Percentiles rank a stretch among this genome's conserved stretches.
Conservation (phyloP, 345 rosid genomes). For the Nephelium lappaceum region DNA sequence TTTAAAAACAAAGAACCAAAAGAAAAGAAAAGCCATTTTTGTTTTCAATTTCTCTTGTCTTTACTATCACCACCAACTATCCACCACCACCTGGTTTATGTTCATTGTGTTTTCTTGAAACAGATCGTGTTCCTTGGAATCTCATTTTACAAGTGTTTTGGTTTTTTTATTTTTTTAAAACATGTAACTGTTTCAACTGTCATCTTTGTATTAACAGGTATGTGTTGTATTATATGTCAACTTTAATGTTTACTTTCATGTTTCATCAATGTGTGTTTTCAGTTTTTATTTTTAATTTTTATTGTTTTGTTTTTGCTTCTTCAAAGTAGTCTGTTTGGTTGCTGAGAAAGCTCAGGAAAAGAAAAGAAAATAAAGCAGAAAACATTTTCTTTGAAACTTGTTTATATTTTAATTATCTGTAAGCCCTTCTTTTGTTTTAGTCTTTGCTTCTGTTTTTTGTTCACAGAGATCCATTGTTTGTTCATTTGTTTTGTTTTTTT, state of each 20-base stretch:
- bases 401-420: constrained; percentile 9
- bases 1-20: neutral
- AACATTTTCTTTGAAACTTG: constrained; percentile 13
- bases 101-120: neutral
- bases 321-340: constrained; percentile 20
- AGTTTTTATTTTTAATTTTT: neutral
- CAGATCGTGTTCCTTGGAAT: neutral
- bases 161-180: no score
- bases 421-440: neutral
- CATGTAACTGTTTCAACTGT: constrained; percentile 24
- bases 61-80: no score
- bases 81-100: no score
- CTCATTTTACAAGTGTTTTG: no score
- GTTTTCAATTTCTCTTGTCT: no score
- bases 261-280: neutral
- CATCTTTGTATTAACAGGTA: constrained; percentile 10
- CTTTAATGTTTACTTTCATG: neutral
- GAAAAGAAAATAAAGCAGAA: neutral
- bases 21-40: neutral
- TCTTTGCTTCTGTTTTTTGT: neutral
- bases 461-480: neutral
- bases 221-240: neutral
- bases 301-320: neutral
- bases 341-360: constrained; percentile 23
- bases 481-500: neutral